Conservation (phyloP, 202 grass and related monocot species). For the Hordeum pubiflorum region DNA sequence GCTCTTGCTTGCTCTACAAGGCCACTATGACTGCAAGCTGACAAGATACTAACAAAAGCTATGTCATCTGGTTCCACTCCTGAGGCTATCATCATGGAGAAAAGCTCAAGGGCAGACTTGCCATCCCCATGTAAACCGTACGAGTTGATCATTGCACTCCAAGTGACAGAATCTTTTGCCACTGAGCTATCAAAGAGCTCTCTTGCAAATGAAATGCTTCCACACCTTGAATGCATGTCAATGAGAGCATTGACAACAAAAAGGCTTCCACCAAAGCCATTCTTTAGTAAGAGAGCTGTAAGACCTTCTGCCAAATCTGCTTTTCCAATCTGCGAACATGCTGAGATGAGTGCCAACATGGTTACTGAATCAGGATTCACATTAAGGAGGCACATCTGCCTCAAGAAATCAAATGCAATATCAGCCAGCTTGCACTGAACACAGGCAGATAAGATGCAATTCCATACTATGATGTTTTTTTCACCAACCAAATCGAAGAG, state of each 20-base stretch:
- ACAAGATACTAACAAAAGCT: conserved; percentile 60
- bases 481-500: conserved; percentile 44
- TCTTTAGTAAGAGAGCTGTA: conserved; percentile 33
- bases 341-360: conserved; percentile 47
- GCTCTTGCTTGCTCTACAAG: conserved; percentile 43
- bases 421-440: conserved; percentile 50
- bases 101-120: conserved; percentile 43
- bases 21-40: conserved; percentile 61
- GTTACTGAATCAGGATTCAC: conserved; percentile 44
- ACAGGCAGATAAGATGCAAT: conserved; percentile 51
- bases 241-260: conserved; percentile 51
- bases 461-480: conserved; percentile 50
- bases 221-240: conserved; percentile 53
- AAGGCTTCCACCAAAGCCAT: conserved; percentile 24
- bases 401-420: conserved; percentile 41
- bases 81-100: conserved; percentile 44
- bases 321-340: conserved; percentile 48
- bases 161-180: conserved; percentile 53
- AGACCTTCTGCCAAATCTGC: conserved; percentile 38
- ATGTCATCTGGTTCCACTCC: conserved; percentile 53
- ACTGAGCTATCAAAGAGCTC: conserved; percentile 41
- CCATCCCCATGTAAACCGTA: conserved; percentile 58
- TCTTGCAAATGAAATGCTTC: conserved; percentile 47
- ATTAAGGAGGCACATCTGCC: conserved; percentile 34
- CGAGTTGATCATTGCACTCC: conserved; percentile 70